A percentile compares a stretch with the other conserved stretches of the same genome.
Evolutionary conservation across 306 rosid genomes (phyloP).

Genomic region (Pachyrhizus erosus): DNA sequence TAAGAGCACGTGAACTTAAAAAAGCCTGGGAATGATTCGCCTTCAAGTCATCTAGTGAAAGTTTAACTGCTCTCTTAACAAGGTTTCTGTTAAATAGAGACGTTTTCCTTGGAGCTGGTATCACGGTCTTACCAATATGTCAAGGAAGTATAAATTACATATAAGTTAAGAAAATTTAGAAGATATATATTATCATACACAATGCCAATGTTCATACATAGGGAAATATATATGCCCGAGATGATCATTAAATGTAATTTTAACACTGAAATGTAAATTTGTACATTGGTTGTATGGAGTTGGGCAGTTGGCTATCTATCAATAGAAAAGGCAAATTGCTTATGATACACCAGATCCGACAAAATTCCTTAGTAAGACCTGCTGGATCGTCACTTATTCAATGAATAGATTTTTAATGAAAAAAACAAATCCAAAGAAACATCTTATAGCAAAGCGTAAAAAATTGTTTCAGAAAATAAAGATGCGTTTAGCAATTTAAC

Average conservation of each 20-base stretch:
- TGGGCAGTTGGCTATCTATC: not conserved
- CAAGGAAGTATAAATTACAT: constrained; percentile 60
- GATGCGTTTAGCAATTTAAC: not conserved
- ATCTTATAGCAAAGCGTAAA: constrained; percentile 14
- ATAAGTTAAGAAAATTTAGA: constrained; percentile 2
- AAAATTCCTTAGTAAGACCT: not conserved
- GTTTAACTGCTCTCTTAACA: constrained; percentile 65
- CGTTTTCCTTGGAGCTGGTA: constrained; percentile 53
- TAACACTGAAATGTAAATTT: constrained; percentile 25
- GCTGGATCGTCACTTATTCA: not conserved
- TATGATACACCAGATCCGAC: not conserved
- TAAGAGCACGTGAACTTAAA: constrained; percentile 77
- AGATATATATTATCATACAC: constrained; percentile 3
- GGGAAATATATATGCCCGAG: constrained; percentile 17
- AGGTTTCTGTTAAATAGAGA: constrained; percentile 61
- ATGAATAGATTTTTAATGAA: not conserved
- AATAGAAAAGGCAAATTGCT: not conserved
- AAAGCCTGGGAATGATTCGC: constrained; percentile 72
- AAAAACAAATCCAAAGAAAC: not conserved
- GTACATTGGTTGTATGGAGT: not conserved
- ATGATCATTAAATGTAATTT: constrained; percentile 2
- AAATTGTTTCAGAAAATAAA: not conserved
- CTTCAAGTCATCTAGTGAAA: constrained; percentile 87
- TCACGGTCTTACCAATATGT: constrained; percentile 55
- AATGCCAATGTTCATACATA: constrained; percentile 13